Evolutionary conservation across 768 basidiomycete species (phyloP), one percentile per base, ranked within the genome.

Genomic region (Agaricus sinodeliciosus): DNA sequence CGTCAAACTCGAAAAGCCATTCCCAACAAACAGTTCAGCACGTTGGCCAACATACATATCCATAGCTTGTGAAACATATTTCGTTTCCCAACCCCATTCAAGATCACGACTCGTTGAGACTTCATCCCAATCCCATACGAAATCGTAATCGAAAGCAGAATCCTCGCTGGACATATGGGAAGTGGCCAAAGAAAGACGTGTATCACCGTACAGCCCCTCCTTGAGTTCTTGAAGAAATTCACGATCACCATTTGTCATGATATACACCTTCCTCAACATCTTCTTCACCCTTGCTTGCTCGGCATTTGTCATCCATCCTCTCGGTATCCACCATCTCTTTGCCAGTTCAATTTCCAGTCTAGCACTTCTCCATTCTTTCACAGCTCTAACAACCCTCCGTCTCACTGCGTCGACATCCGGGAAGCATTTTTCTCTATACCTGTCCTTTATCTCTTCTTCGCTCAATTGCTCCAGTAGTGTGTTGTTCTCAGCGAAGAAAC

Each of bases 1-100:
- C 0, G 69, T 69, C 43, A 73, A 50, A 51, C 69, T 70, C n/a
- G 72, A 72, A 47, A 72, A 72, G 53, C 85, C 86, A 60, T 87
- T 88, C 7, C 86, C 86, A 40, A 88, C 68, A 55, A 87, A 79
- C 52, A 80, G 72, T 58, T 84, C 77, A 0, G 84, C 84, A 48
- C 80, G 67, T 60, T 80, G 71, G 11, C 75, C 85, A 39, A 87
- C 75, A 57, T 82, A 70, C 84, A 87, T 86, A 64, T 88, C 86
- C 59, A 83, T 64, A 3, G 79, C 75, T 63, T 84, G 80, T 18
- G 74, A 68, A 9, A 84, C 74, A 9, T 75, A 76, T 56, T 75
- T 75, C 49, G 79, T 77, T 60, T 84, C 81, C 74, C 74, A 73
- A 9, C 67, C 71, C 16, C 84, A 59, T 28, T 60, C 50, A 42